Percentiles rank a stretch among this genome's conserved stretches.
Evolutionary conservation across 495 filamentous ascomycete genomes (phyloP).

Genomic region (Aspergillus nidulans): DNA sequence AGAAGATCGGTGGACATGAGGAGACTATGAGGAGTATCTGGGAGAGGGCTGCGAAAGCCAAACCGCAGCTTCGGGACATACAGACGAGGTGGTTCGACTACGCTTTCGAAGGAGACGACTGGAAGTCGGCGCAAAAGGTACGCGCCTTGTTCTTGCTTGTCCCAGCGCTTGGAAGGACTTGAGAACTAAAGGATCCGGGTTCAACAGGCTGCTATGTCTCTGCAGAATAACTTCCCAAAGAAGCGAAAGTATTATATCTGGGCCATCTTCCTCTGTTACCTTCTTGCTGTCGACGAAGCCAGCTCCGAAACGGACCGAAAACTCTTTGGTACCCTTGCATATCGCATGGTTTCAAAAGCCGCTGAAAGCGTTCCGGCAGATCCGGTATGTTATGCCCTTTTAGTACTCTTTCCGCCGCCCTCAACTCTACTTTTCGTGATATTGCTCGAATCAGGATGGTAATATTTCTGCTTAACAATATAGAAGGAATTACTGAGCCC

Average conservation of each 20-base stretch:
- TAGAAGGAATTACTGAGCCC: constrained; percentile 41
- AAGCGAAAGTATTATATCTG: constrained; percentile 55
- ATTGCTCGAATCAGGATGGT: constrained; percentile 10
- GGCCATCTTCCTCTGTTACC: constrained; percentile 50
- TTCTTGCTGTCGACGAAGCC: constrained; percentile 31
- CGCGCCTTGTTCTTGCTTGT: constrained; percentile 1
- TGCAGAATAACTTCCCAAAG: constrained; percentile 55
- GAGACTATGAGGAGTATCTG: constrained; percentile 41
- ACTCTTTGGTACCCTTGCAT: constrained; percentile 54
- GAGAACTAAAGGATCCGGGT: not conserved
- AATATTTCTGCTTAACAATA: constrained; percentile 17
- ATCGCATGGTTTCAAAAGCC: constrained; percentile 56
- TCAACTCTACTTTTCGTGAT: not conserved
- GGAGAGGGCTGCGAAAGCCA: constrained; percentile 52
- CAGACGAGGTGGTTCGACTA: constrained; percentile 51
- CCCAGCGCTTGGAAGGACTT: not conserved
- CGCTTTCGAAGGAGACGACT: constrained; percentile 45
- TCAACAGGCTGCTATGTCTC: constrained; percentile 51
- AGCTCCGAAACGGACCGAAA: constrained; percentile 48
- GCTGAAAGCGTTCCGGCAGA: constrained; percentile 47
- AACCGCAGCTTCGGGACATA: constrained; percentile 47
- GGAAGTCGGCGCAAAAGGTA: constrained; percentile 57
- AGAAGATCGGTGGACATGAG: constrained; percentile 30
- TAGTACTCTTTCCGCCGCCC: not conserved
- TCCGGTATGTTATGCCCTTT: constrained; percentile 28